Evolutionary conservation across 768 basidiomycete genomes (phyloP).

Genomic region (Psilocybe cyanescens): DNA sequence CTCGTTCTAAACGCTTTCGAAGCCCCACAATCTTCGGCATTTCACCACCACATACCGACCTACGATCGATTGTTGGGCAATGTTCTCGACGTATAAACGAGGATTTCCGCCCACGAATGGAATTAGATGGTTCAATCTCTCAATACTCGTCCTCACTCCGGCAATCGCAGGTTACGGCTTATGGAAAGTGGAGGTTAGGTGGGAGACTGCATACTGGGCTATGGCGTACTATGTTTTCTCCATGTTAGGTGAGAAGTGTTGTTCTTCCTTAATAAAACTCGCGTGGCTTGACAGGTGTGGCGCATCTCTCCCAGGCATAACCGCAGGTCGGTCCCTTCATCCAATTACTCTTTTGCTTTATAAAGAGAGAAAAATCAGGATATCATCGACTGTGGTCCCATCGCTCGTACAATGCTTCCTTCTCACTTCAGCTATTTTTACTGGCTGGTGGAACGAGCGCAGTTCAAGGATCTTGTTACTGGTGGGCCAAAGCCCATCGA

Average conservation of each 20-base stretch:
- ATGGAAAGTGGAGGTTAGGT: constrained; percentile 45
- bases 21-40: constrained; percentile 3
- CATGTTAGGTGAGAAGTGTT: constrained; percentile 66
- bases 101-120: constrained; percentile 55
- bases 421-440: constrained; percentile 71
- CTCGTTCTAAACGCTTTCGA: constrained; percentile 2
- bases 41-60: constrained; percentile 4
- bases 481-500: constrained; percentile 86
- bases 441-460: constrained; percentile 80
- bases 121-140: constrained; percentile 79
- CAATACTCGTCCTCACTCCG: constrained; percentile 72
- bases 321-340: constrained; percentile 40
- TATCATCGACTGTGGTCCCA: constrained; percentile 91
- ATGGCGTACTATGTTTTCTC: constrained; percentile 81
- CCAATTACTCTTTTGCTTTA: constrained; percentile 1
- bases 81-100: constrained; percentile 21
- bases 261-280: constrained; percentile 11
- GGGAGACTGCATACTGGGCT: constrained; percentile 63
- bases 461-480: constrained; percentile 85
- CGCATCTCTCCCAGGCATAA: constrained; percentile 41
- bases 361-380: constrained; percentile 37
- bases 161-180: constrained; percentile 72
- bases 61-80: neutral
- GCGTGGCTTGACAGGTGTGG: constrained; percentile 16
- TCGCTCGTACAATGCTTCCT: constrained; percentile 77